Conservation (phyloP, 441 rosid species). For the Viola pubescens region DNA sequence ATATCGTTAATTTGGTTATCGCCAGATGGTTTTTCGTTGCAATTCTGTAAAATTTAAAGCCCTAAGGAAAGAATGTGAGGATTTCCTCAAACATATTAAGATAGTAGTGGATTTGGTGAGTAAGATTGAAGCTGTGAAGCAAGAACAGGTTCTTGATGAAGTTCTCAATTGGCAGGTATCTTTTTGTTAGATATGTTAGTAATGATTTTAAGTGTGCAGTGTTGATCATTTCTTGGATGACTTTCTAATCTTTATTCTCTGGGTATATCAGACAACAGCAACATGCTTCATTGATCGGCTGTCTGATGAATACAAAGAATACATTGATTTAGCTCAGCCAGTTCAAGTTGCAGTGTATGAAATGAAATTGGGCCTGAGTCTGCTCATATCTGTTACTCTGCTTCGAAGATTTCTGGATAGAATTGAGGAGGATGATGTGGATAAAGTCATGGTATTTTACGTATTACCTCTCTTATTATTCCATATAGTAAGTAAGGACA, state of each 20-base stretch:
- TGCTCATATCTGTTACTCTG: conserved; percentile 47
- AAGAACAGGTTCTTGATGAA: conserved; percentile 45
- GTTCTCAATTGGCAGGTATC: conserved; percentile 84
- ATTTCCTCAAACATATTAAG: conserved; percentile 44
- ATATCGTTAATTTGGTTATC: background rate
- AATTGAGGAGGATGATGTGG: conserved; percentile 41
- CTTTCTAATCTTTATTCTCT: conserved; percentile 14
- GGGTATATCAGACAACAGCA: conserved; percentile 65
- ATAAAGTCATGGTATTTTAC: conserved; percentile 52
- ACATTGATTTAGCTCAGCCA: conserved; percentile 76
- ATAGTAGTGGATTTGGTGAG: conserved; percentile 36
- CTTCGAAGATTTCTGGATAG: conserved; percentile 32
- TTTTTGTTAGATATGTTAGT: conserved; percentile 1
- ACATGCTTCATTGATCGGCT: conserved; percentile 52
- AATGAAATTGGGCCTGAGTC: conserved; percentile 81
- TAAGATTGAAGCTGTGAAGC: conserved; percentile 35
- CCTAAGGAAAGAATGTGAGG: conserved; percentile 58
- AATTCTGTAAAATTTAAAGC: conserved; percentile 58
- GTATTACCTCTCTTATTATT: conserved; percentile 4
- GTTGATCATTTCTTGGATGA: background rate
- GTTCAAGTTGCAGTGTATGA: conserved; percentile 89
- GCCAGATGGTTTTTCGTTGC: conserved; percentile 77
- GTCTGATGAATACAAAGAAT: conserved; percentile 58
- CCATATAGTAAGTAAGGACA: background rate
- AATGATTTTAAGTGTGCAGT: background rate